A percentile compares a stretch with the other conserved stretches of the same genome.
These are phyloP conservation scores for Tubosaeta sp. DNA, from an alignment of 768 basidiomycete species.

Conservation along the genomic window DNA sequence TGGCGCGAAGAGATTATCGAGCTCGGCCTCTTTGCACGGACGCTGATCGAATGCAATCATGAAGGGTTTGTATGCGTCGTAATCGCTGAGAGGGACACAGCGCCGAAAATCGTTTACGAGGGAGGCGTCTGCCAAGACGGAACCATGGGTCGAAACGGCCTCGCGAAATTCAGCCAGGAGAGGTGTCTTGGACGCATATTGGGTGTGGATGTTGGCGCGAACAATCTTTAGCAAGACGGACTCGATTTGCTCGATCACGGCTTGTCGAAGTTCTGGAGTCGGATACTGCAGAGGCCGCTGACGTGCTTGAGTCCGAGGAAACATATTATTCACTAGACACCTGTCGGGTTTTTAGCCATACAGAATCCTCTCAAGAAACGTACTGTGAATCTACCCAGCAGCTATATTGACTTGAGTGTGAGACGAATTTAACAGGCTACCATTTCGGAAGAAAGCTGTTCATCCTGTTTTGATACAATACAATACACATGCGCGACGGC, in stretches of 20 bases:
- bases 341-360: background rate
- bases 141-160: background rate
- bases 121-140: background rate
- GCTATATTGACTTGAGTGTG: background rate
- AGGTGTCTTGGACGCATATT: background rate
- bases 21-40: conserved; percentile 5
- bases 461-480: too few species aligned
- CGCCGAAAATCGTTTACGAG: conserved; percentile 2
- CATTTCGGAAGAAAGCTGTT: too few species aligned
- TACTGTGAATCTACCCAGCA: background rate
- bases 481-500: too few species aligned
- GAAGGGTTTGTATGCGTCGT: conserved; percentile 9
- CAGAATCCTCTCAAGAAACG: background rate
- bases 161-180: conserved; percentile 1
- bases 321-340: background rate
- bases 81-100: background rate
- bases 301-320: background rate
- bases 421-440: too few species aligned
- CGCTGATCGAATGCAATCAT: conserved; percentile 1
- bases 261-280: background rate
- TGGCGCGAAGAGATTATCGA: conserved; percentile 11
- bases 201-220: conserved; percentile 1
- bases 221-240: background rate
- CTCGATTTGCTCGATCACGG: background rate
- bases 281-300: background rate